phyloP scores from a whole-genome alignment of 2,329 filamentous ascomycete species.

The Neopestalotiopsis sp. region DNA sequence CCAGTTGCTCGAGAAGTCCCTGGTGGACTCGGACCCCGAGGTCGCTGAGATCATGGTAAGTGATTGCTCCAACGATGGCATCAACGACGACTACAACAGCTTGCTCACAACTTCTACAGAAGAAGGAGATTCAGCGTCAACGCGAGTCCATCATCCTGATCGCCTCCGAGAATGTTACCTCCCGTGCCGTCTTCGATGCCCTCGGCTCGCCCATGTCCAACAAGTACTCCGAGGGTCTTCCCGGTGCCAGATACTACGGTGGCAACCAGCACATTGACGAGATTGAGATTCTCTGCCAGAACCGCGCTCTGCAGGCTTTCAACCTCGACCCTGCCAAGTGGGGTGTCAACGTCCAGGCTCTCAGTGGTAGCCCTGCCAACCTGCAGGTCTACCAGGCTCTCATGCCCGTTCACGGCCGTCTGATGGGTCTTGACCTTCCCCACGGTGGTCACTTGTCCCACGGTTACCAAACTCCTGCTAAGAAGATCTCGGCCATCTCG shows the following conservation, averaged over 20 bases:
- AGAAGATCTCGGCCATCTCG: conserved; percentile 97
- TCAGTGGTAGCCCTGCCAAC: conserved; percentile 94
- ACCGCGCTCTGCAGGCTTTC: conserved; percentile 91
- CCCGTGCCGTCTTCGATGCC: conserved; percentile 96
- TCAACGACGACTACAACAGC: not conserved
- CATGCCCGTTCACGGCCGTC: conserved; percentile 91
- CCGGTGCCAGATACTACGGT: conserved; percentile 97
- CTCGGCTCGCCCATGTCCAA: conserved; percentile 95
- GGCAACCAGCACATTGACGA: conserved; percentile 99
- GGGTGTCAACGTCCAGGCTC: conserved; percentile 98
- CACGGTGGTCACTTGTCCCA: conserved; percentile 95
- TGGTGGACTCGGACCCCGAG: conserved; percentile 90
- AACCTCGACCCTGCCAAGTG: conserved; percentile 85
- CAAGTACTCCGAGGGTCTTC: conserved; percentile 99
- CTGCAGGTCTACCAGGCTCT: conserved; percentile 98
- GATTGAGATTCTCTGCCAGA: conserved; percentile 94
- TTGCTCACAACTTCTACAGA: conserved; percentile 52
- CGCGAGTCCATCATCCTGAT: conserved; percentile 98
- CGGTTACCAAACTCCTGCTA: conserved; percentile 94
- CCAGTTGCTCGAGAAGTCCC: conserved; percentile 94
- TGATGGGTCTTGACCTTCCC: conserved; percentile 96
- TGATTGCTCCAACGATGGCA: conserved; percentile 24
- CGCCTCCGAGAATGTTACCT: conserved; percentile 99
- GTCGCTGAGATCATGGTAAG: conserved; percentile 95
- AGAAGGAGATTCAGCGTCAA: conserved; percentile 94